phyloP scores from a whole-genome alignment of 2,329 filamentous ascomycete genomes.

The Sporothrix inflata region DNA sequence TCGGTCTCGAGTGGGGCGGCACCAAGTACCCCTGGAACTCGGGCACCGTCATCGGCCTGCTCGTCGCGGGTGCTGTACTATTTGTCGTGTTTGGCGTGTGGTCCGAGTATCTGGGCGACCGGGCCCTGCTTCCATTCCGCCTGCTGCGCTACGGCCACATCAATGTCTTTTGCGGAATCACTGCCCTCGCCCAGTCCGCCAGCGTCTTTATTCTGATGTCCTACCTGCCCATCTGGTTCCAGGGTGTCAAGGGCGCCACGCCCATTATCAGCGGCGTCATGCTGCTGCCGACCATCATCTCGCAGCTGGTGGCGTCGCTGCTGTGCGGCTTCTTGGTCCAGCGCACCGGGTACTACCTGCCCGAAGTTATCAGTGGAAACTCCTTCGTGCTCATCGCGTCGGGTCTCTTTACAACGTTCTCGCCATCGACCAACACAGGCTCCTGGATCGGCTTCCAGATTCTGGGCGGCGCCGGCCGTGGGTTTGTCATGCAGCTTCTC shows the following conservation, averaged over 20 bases:
- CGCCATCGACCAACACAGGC: slow-evolving; percentile 49
- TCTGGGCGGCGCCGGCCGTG: slow-evolving; percentile 45
- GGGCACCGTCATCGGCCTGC: slow-evolving; percentile 46
- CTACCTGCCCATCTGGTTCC: slow-evolving; percentile 42
- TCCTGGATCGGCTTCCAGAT: slow-evolving; percentile 64
- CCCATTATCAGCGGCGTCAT: slow-evolving; percentile 35
- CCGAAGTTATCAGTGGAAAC: slow-evolving; percentile 46
- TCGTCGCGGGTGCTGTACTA: slow-evolving; percentile 42
- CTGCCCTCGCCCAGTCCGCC: slow-evolving; percentile 27
- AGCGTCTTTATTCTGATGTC: slow-evolving; percentile 41
- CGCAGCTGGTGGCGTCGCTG: slow-evolving; percentile 26
- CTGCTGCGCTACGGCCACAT: slow-evolving; percentile 47
- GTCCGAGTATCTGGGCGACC: slow-evolving; percentile 43
- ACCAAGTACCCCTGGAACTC: slow-evolving; percentile 46
- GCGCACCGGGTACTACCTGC: slow-evolving; percentile 49
- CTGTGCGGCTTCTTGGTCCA: slow-evolving; percentile 33
- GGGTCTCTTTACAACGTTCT: slow-evolving; percentile 59
- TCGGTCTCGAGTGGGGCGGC: slow-evolving; percentile 51
- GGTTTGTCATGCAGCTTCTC: slow-evolving; percentile 35
- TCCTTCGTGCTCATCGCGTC: slow-evolving; percentile 49
- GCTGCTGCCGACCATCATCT: slow-evolving; percentile 31
- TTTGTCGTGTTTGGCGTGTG: slow-evolving; percentile 43
- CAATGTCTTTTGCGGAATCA: slow-evolving; percentile 30
- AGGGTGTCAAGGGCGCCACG: slow-evolving; percentile 40
- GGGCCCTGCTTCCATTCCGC: slow-evolving; percentile 36